These are phyloP conservation scores for Lactarius quietus DNA, from an alignment of 768 basidiomycete species.

Conservation along the genomic window DNA sequence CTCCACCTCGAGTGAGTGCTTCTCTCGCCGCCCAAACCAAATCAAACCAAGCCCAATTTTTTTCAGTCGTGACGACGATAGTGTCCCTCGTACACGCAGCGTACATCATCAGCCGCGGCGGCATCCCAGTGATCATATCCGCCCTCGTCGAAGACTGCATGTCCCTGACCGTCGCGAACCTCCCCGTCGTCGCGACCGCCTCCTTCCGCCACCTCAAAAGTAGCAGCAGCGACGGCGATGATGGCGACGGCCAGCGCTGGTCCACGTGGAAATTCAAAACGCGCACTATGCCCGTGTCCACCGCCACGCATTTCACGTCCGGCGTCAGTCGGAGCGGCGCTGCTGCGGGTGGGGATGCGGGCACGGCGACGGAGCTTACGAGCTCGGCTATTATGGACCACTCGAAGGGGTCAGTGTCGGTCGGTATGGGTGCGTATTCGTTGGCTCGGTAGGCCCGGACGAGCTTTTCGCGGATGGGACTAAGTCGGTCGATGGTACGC, in stretches of 20 bases:
- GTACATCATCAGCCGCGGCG: conserved; percentile 30
- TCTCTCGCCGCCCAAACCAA: neutral
- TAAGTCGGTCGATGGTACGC: neutral
- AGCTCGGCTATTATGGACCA: neutral
- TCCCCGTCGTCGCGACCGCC: conserved; percentile 25
- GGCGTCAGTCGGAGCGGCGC: neutral
- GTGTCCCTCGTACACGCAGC: conserved; percentile 34
- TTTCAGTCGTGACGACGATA: conserved; percentile 29
- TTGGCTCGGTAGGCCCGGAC: neutral
- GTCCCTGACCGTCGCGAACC: conserved; percentile 19
- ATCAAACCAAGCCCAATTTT: neutral
- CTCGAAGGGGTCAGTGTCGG: neutral
- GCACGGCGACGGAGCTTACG: neutral
- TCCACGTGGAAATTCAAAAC: conserved; percentile 27
- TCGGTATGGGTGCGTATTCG: neutral
- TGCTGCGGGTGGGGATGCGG: neutral
- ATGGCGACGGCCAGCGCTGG: conserved; percentile 23
- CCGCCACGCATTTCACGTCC: neutral
- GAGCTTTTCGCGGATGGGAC: neutral
- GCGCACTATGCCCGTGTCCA: conserved; percentile 6
- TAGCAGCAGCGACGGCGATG: conserved; percentile 2
- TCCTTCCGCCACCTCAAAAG: conserved; percentile 10
- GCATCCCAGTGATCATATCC: conserved; percentile 32
- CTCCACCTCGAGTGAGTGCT: conserved; percentile 45
- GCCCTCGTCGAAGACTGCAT: conserved; percentile 33